Conservation (phyloP, 1,284 basidiomycete species). For the Sporisorium scitamineum region DNA sequence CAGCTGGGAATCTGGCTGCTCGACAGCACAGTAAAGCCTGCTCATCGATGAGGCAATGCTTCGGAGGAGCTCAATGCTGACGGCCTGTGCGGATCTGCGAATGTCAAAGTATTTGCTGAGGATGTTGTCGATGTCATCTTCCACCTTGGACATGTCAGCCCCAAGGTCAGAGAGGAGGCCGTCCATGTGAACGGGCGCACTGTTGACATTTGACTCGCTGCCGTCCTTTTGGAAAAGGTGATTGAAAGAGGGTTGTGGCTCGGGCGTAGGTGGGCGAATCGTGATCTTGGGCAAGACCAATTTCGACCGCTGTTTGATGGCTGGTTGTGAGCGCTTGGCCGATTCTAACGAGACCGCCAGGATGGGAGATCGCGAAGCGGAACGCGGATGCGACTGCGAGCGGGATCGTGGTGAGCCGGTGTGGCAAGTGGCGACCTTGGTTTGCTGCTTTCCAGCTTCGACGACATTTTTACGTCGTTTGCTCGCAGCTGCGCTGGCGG, state of each 20-base stretch:
- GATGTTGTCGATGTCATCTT: constrained; percentile 25
- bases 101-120: constrained; percentile 30
- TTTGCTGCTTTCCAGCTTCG: constrained; percentile 20
- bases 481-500: constrained; percentile 1
- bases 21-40: constrained; percentile 22
- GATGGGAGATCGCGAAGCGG: background rate
- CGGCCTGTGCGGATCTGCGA: background rate
- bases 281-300: constrained; percentile 23
- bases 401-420: background rate
- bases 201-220: background rate
- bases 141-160: constrained; percentile 18
- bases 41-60: constrained; percentile 21
- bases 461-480: constrained; percentile 14
- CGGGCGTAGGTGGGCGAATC: constrained; percentile 28
- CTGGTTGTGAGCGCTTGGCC: background rate
- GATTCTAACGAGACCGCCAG: background rate
- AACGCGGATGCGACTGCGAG: background rate
- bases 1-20: constrained; percentile 17
- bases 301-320: background rate
- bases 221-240: background rate
- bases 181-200: constrained; percentile 9
- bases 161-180: constrained; percentile 4
- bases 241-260: constrained; percentile 9
- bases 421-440: background rate
- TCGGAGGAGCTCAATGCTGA: constrained; percentile 32